Evolutionary conservation across 2,329 filamentous ascomycete genomes (phyloP).

Genomic region (Penicillium sp.): DNA sequence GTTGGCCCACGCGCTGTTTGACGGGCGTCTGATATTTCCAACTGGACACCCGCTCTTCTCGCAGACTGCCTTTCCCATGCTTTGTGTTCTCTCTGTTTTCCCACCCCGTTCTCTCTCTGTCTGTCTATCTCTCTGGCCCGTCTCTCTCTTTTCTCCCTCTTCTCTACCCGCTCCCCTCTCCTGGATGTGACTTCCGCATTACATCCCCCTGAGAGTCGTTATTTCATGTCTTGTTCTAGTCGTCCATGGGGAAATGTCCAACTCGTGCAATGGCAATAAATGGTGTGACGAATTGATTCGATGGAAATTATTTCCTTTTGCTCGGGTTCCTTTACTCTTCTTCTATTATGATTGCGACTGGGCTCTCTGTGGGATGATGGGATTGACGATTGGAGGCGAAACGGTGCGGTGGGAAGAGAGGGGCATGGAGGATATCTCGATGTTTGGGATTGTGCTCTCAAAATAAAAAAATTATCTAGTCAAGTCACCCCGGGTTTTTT

Average conservation of each 20-base stretch:
- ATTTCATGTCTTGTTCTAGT: conserved; percentile 5
- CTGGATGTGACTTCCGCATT: conserved; percentile 1
- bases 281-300: conserved; percentile 6
- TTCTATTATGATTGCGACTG: conserved; percentile 2
- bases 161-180: neutral
- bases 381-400: conserved; percentile 1
- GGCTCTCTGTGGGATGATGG: conserved; percentile 1
- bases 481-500: neutral
- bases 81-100: conserved; percentile 2
- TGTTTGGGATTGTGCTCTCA: conserved; percentile 4
- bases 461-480: conserved; percentile 4
- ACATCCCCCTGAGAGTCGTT: conserved; percentile 1
- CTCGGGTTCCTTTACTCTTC: neutral
- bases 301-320: neutral
- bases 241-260: conserved; percentile 5
- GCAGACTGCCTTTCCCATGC: conserved; percentile 5
- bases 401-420: neutral
- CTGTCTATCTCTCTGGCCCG: conserved; percentile 2
- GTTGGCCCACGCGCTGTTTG: conserved; percentile 1
- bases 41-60: neutral
- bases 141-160: conserved; percentile 4
- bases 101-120: conserved; percentile 4
- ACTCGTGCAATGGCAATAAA: conserved; percentile 6
- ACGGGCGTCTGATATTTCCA: neutral
- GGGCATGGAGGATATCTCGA: neutral